Evolutionary conservation across 2,329 filamentous ascomycete species (phyloP).

Genomic region (Gremmenia infestans): DNA sequence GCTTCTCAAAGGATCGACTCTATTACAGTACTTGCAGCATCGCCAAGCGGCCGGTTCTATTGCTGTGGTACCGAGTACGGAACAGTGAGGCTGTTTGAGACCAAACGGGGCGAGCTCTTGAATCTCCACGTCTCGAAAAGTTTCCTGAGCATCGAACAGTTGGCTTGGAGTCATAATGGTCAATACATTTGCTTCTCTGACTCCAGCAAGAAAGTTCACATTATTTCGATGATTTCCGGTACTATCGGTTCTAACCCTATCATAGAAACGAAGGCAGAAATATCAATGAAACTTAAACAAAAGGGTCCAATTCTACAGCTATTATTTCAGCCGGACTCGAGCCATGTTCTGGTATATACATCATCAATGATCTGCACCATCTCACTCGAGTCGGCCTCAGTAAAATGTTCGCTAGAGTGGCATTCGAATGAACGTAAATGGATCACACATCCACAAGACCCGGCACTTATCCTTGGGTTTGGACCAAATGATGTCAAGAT

Average conservation of each 20-base stretch:
- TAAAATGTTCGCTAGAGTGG: background rate
- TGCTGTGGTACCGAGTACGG: constrained; percentile 1
- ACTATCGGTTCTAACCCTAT: background rate
- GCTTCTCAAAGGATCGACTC: constrained; percentile 15
- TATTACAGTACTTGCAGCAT: constrained; percentile 20
- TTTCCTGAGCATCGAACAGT: background rate
- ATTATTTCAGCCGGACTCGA: background rate
- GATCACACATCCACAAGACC: background rate
- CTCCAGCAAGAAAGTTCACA: background rate
- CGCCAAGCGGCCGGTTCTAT: background rate
- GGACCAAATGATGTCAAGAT: background rate
- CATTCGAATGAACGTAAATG: background rate
- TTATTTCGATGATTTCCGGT: background rate
- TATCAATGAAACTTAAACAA: background rate
- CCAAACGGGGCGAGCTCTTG: background rate
- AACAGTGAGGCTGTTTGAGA: background rate
- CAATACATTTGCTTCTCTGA: background rate
- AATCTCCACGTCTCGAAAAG: background rate
- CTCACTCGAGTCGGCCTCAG: background rate
- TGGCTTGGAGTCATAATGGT: background rate
- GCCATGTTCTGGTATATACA: background rate
- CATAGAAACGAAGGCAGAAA: background rate
- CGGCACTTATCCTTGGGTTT: background rate
- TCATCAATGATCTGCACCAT: background rate
- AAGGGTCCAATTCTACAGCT: background rate